A percentile compares a stretch with the other conserved stretches of the same genome.
phyloP scores from a whole-genome alignment of 2,329 filamentous ascomycete species.

The Cordyceps sp. region DNA sequence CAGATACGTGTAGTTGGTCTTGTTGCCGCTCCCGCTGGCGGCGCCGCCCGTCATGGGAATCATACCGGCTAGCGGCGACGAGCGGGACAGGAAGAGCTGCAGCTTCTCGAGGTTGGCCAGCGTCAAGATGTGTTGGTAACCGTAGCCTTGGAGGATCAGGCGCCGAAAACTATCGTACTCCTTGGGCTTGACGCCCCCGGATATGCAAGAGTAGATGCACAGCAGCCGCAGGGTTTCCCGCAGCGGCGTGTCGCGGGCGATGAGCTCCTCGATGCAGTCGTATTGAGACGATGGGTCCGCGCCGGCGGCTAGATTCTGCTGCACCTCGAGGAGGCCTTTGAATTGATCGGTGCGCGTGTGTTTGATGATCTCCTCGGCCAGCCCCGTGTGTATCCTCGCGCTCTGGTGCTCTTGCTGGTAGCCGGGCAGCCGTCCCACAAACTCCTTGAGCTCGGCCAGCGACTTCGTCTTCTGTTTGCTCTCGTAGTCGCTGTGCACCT shows the following conservation, averaged over 20 bases:
- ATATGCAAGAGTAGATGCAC: slow-evolving; percentile 82
- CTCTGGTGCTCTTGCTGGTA: slow-evolving; percentile 91
- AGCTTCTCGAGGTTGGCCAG: slow-evolving; percentile 79
- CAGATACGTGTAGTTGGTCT: slow-evolving; percentile 81
- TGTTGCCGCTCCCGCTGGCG: slow-evolving; percentile 45
- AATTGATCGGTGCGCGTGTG: slow-evolving; percentile 82
- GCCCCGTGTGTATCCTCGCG: slow-evolving; percentile 76
- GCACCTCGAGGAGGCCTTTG: slow-evolving; percentile 74
- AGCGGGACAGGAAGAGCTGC: slow-evolving; percentile 64
- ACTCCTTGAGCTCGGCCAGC: slow-evolving; percentile 80
- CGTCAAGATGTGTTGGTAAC: slow-evolving; percentile 86
- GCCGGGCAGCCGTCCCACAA: slow-evolving; percentile 81
- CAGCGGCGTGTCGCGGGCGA: slow-evolving; percentile 69
- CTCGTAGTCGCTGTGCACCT: slow-evolving; percentile 75
- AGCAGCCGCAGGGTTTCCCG: slow-evolving; percentile 69
- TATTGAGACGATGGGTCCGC: slow-evolving; percentile 80
- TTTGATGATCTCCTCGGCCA: slow-evolving; percentile 92
- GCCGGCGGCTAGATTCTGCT: slow-evolving; percentile 87
- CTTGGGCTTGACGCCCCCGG: slow-evolving; percentile 72
- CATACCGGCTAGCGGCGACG: slow-evolving; percentile 63
- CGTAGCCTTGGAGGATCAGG: slow-evolving; percentile 80
- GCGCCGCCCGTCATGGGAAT: slow-evolving; percentile 53
- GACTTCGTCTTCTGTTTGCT: slow-evolving; percentile 78
- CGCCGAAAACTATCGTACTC: slow-evolving; percentile 84
- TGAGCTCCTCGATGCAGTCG: slow-evolving; percentile 85